Percentiles rank a stretch among this genome's conserved stretches.
These are phyloP conservation scores for Hirsutella minnesotensis DNA, from an alignment of 2,329 filamentous ascomycete genomes.

Conservation along the genomic window DNA sequence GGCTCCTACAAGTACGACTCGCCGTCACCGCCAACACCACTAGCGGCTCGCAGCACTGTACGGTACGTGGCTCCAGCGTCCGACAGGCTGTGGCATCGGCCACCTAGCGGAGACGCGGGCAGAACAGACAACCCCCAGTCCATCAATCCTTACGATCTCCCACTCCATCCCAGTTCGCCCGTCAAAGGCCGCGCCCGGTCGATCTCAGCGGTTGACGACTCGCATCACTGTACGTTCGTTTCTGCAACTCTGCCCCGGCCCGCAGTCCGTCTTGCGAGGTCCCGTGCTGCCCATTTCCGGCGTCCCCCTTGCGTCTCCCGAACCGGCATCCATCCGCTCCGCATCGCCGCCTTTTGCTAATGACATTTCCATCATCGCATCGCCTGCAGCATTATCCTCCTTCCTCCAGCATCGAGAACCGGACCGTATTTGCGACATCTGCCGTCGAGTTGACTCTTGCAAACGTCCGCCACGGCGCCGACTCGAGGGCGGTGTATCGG, in stretches of 20 bases:
- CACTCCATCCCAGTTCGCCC: conserved; percentile 4
- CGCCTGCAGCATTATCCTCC: background rate
- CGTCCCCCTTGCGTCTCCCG: background rate
- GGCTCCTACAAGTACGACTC: background rate
- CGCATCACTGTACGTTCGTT: conserved; percentile 3
- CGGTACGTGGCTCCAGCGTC: conserved; percentile 5
- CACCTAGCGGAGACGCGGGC: conserved; percentile 4
- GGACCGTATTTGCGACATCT: background rate
- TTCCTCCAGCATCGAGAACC: background rate
- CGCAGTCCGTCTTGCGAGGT: background rate
- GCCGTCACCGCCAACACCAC: background rate
- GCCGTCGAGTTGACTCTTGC: background rate
- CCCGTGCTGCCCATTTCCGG: background rate
- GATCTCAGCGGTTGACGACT: background rate
- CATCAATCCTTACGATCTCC: conserved; percentile 4
- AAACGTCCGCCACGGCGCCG: background rate
- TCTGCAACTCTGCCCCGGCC: background rate
- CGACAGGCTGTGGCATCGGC: background rate
- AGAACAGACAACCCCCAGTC: conserved; percentile 1
- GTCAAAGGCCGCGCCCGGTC: conserved; percentile 4
- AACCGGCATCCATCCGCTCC: background rate
- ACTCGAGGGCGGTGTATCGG: background rate
- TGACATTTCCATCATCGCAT: background rate
- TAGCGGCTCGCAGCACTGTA: conserved; percentile 1
- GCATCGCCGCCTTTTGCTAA: background rate